Conservation (phyloP, 805 yeast species). For the Candida parachauliodes region DNA sequence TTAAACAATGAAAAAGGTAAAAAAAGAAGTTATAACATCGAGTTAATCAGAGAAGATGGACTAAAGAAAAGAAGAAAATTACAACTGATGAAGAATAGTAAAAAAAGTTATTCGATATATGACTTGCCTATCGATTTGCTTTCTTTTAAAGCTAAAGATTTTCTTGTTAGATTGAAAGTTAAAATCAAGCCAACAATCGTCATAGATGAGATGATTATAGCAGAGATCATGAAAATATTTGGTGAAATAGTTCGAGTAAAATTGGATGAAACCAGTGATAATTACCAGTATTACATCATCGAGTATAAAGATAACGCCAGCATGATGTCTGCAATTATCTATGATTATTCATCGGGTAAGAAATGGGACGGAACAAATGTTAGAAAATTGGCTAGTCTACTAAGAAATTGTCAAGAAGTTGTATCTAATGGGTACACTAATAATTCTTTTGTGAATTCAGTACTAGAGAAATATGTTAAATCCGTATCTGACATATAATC, state of each 20-base stretch:
- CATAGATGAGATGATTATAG: conserved; percentile 29
- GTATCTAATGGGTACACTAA: conserved; percentile 4
- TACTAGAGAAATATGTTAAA: conserved; percentile 15
- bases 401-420: conserved; percentile 29
- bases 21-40: conserved; percentile 7
- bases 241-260: conserved; percentile 29
- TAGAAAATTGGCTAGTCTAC: conserved; percentile 44
- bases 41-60: conserved; percentile 24
- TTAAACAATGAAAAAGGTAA: conserved; percentile 18
- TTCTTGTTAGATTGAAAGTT: conserved; percentile 40
- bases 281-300: conserved; percentile 39
- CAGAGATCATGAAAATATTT: conserved; percentile 42
- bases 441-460: conserved; percentile 6
- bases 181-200: conserved; percentile 33
- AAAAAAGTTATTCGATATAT: conserved; percentile 7
- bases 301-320: conserved; percentile 22
- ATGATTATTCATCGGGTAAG: conserved; percentile 41
- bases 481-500: conserved; percentile 30
- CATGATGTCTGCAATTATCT: conserved; percentile 33
- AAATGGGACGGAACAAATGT: conserved; percentile 46
- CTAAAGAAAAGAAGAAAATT: conserved; percentile 18
- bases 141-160: background rate
- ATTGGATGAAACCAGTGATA: conserved; percentile 10
- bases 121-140: conserved; percentile 8
- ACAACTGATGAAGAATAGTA: conserved; percentile 15